Conservation (phyloP, 306 rosid genomes). For the Dalbergia cultrata region DNA sequence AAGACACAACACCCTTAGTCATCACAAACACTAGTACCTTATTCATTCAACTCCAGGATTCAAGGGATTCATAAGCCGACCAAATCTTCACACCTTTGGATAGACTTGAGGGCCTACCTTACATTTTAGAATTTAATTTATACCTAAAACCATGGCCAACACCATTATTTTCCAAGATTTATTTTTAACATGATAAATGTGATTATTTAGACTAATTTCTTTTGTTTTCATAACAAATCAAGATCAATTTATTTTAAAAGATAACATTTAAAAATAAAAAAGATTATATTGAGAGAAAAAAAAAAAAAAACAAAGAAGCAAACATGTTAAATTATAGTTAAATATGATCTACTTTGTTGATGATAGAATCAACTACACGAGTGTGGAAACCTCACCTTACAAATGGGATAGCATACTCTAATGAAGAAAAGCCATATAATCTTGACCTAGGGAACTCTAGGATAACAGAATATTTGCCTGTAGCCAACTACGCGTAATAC, state of each 20-base stretch:
- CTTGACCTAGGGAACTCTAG: background rate
- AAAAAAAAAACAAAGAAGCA: background rate
- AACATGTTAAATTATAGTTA: background rate
- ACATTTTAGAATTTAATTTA: background rate
- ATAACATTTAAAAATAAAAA: no score
- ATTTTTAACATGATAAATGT: background rate
- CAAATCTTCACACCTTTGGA: background rate
- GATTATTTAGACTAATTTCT: no score
- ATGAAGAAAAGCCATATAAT: background rate
- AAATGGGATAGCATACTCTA: background rate
- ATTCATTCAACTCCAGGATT: background rate
- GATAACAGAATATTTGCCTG: background rate
- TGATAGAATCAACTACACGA: background rate
- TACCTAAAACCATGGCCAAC: background rate
- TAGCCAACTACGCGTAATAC: background rate
- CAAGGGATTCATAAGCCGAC: background rate
- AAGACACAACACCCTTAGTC: background rate
- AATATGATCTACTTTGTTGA: background rate
- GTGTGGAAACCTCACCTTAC: no score
- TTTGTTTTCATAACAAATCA: no score
- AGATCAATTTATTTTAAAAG: no score
- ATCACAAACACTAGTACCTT: background rate
- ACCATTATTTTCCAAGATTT: background rate
- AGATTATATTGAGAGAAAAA: no score
- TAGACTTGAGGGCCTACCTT: background rate